Conservation (phyloP, 140 eudicot genomes). For the Stevia rebaudiana region DNA sequence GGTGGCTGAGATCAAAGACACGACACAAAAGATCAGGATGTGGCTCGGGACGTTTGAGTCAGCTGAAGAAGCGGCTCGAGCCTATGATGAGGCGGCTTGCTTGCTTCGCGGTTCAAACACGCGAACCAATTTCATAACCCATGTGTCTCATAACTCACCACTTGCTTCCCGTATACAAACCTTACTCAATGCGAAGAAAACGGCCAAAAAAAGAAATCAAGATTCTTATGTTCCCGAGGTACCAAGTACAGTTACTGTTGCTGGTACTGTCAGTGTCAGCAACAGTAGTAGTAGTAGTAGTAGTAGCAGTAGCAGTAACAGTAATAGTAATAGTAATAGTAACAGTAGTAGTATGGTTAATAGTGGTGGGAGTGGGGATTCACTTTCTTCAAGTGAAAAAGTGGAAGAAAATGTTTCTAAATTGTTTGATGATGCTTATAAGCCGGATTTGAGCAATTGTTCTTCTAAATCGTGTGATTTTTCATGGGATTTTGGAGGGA, state of each 20-base stretch:
- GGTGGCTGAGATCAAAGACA: slow-evolving; percentile 98
- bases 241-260: slow-evolving; percentile 7
- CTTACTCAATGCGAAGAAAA: slow-evolving; percentile 60
- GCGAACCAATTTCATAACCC: slow-evolving; percentile 65
- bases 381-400: slow-evolving; percentile 24
- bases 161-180: slow-evolving; percentile 63
- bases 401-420: slow-evolving; percentile 32
- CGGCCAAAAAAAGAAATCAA: slow-evolving; percentile 20
- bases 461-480: slow-evolving; percentile 20
- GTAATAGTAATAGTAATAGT: slow-evolving; percentile 14
- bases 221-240: slow-evolving; percentile 10
- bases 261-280: slow-evolving; percentile 1
- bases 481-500: slow-evolving; percentile 35
- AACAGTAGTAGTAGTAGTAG: slow-evolving; percentile 1
- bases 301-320: slow-evolving; percentile 5
- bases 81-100: slow-evolving; percentile 90
- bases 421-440: slow-evolving; percentile 60
- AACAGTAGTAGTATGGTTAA: slow-evolving; percentile 20
- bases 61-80: slow-evolving; percentile 95
- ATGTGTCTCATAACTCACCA: slow-evolving; percentile 59
- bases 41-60: slow-evolving; percentile 95
- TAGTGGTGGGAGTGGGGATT: slow-evolving; percentile 27
- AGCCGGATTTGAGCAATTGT: slow-evolving; percentile 59
- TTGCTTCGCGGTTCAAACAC: slow-evolving; percentile 92
- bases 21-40: slow-evolving; percentile 91